phyloP scores from a whole-genome alignment of 495 filamentous ascomycete genomes.

The Venustampulla echinocandica region DNA sequence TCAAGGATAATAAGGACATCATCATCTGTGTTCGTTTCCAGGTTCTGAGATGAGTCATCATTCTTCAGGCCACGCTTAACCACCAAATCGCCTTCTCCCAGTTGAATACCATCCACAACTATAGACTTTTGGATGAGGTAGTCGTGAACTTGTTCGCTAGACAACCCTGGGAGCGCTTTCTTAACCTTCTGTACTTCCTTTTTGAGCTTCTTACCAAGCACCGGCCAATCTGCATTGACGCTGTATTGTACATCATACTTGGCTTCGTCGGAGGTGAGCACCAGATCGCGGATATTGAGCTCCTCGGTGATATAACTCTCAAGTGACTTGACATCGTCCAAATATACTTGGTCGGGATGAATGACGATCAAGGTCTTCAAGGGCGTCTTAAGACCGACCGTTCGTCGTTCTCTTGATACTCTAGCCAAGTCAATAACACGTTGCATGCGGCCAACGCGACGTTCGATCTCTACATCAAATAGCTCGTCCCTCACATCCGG shows the following conservation, averaged over 20 bases:
- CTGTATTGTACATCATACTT: constrained; percentile 89
- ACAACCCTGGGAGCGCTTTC: constrained; percentile 75
- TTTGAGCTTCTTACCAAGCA: constrained; percentile 91
- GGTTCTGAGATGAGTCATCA: constrained; percentile 53
- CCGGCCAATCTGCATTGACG: constrained; percentile 83
- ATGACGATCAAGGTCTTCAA: constrained; percentile 86
- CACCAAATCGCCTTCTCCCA: constrained; percentile 73
- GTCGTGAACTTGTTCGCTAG: constrained; percentile 59
- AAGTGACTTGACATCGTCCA: constrained; percentile 79
- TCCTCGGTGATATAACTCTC: constrained; percentile 82
- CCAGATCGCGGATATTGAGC: constrained; percentile 78
- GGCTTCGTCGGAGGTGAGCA: constrained; percentile 77
- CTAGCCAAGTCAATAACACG: constrained; percentile 86
- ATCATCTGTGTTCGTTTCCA: constrained; percentile 78
- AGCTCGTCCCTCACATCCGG: constrained; percentile 81
- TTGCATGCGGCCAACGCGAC: constrained; percentile 85
- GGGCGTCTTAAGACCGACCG: constrained; percentile 81
- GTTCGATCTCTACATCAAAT: constrained; percentile 79
- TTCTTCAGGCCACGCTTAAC: constrained; percentile 72
- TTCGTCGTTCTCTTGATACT: constrained; percentile 74
- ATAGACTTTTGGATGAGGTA: constrained; percentile 66
- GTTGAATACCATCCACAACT: constrained; percentile 71
- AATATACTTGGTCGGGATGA: constrained; percentile 70
- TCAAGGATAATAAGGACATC: constrained; percentile 82
- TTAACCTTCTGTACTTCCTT: constrained; percentile 86